Conservation (phyloP, 2,329 filamentous ascomycete species). For the Sclerotinia trifoliorum region DNA sequence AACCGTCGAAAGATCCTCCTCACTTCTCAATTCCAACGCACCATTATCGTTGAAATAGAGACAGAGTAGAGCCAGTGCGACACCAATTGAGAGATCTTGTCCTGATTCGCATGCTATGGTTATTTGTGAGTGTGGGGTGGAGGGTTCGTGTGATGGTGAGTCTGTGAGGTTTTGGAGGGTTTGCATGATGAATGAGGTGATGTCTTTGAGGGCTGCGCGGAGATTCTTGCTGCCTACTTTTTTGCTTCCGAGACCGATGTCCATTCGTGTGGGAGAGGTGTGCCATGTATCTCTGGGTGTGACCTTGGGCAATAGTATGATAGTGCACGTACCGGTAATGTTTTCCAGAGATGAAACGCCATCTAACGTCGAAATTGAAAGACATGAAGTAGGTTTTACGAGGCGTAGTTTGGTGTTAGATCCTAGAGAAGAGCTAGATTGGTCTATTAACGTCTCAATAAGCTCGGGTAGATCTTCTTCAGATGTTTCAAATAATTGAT, state of each 20-base stretch:
- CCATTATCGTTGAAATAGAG: slow-evolving; percentile 68
- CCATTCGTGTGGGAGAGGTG: slow-evolving; percentile 43
- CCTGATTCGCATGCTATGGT: slow-evolving; percentile 73
- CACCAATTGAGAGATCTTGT: slow-evolving; percentile 76
- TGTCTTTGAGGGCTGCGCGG: slow-evolving; percentile 62
- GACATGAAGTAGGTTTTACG: slow-evolving; percentile 35
- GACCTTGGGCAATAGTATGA: slow-evolving; percentile 46
- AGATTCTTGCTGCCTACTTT: slow-evolving; percentile 83
- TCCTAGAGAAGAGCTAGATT: not conserved
- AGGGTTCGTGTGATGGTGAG: not conserved
- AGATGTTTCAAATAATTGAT: slow-evolving; percentile 56
- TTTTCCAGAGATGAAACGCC: slow-evolving; percentile 22
- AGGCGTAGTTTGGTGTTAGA: slow-evolving; percentile 21
- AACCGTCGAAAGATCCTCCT: slow-evolving; percentile 41
- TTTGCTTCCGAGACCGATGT: slow-evolving; percentile 64
- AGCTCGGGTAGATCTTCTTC: slow-evolving; percentile 63
- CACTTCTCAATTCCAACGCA: slow-evolving; percentile 32
- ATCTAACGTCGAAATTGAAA: slow-evolving; percentile 34
- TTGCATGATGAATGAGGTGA: slow-evolving; percentile 34
- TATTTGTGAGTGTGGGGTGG: slow-evolving; percentile 34
- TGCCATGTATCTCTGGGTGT: slow-evolving; percentile 48
- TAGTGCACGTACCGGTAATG: slow-evolving; percentile 25
- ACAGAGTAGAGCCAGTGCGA: slow-evolving; percentile 74
- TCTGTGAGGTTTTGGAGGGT: slow-evolving; percentile 23
- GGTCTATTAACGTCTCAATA: slow-evolving; percentile 48